Evolutionary conservation across 805 yeast species (phyloP).

Genomic region (Wickerhamiella azymoides): DNA sequence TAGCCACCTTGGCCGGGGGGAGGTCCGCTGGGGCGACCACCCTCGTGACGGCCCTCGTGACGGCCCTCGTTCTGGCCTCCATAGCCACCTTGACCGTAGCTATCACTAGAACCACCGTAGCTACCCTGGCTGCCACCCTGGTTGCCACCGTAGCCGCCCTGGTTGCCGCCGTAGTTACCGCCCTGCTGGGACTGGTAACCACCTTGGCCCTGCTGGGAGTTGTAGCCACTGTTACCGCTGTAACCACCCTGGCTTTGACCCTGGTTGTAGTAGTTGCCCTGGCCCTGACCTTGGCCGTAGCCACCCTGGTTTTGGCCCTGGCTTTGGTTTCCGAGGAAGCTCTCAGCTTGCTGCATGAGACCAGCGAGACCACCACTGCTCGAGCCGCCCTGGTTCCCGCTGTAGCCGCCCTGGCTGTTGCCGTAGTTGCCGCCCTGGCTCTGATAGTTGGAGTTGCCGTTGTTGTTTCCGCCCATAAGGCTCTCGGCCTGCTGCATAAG

Average conservation of each 20-base stretch:
- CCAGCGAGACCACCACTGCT: conserved; percentile 2
- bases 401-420: not conserved
- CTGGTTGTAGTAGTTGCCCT: too few species aligned
- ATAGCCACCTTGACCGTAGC: not conserved
- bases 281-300: too few species aligned
- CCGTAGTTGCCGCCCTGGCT: conserved; percentile 21
- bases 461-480: conserved; percentile 3
- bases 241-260: conserved; percentile 23
- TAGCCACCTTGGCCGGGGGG: not conserved
- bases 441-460: conserved; percentile 5
- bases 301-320: conserved; percentile 8
- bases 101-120: conserved; percentile 5
- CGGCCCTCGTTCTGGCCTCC: not conserved
- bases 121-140: conserved; percentile 2
- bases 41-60: not conserved
- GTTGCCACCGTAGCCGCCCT: conserved; percentile 8
- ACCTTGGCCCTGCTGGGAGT: conserved; percentile 9
- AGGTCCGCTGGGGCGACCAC: not conserved
- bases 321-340: not conserved
- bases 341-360: conserved; percentile 3
- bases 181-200: conserved; percentile 7
- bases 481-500: conserved; percentile 2
- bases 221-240: conserved; percentile 19
- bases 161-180: not conserved
- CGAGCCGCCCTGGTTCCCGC: not conserved